A percentile compares a stretch with the other conserved stretches of the same genome.
Evolutionary conservation across 2,329 filamentous ascomycete species (phyloP).

Genomic region (Epichloe baconii): DNA sequence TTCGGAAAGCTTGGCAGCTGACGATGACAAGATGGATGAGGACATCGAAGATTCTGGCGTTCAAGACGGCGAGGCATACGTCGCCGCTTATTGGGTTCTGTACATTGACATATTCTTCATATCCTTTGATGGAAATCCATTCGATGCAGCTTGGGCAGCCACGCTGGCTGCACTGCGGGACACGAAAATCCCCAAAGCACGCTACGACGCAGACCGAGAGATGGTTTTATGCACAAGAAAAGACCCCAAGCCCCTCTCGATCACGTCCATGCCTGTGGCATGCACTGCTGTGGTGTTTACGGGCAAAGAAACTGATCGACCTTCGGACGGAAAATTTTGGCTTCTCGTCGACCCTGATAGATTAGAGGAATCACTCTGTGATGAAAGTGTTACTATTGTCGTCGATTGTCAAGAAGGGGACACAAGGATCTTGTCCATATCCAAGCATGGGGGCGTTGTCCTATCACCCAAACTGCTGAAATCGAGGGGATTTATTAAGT

Average conservation of each 20-base stretch:
- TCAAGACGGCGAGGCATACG: constrained; percentile 23
- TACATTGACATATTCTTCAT: constrained; percentile 95
- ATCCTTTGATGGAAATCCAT: constrained; percentile 80
- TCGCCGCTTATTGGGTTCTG: constrained; percentile 87
- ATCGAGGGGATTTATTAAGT: constrained; percentile 43
- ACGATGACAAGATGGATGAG: constrained; percentile 28
- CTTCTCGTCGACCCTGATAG: constrained; percentile 78
- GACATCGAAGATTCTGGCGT: constrained; percentile 18
- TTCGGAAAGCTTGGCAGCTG: constrained; percentile 32
- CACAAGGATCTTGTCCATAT: constrained; percentile 53
- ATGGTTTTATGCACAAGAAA: constrained; percentile 59
- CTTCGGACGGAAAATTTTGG: constrained; percentile 46
- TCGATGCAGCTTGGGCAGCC: constrained; percentile 82
- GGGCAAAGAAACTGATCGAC: constrained; percentile 40
- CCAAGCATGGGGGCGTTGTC: constrained; percentile 69
- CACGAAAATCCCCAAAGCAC: constrained; percentile 63
- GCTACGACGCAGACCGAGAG: constrained; percentile 75
- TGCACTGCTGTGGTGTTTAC: constrained; percentile 70
- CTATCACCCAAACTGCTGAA: constrained; percentile 51
- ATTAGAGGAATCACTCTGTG: constrained; percentile 75
- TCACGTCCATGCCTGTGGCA: constrained; percentile 59
- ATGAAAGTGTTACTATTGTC: constrained; percentile 71
- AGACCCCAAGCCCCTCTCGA: constrained; percentile 39
- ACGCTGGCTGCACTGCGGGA: constrained; percentile 68
- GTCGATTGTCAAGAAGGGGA: constrained; percentile 49